phyloP scores from a whole-genome alignment of 495 filamentous ascomycete species.

The Tuber indicum region DNA sequence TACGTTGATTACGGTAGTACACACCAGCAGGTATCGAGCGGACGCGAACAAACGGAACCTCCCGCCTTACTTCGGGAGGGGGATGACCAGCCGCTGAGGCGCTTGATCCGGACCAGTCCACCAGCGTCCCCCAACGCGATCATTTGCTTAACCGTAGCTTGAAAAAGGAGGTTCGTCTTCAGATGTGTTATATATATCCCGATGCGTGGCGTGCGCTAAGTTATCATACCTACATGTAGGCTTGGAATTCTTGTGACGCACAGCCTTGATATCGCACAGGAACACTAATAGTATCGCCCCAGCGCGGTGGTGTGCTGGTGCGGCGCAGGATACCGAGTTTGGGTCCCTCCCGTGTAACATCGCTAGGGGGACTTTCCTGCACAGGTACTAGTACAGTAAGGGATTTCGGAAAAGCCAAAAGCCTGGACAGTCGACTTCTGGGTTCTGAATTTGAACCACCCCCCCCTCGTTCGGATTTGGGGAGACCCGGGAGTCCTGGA shows the following conservation, averaged over 20 bases:
- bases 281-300: too few relatives aligned
- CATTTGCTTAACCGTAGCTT: neutral
- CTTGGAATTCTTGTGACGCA: too few relatives aligned
- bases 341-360: too few relatives aligned
- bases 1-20: too few relatives aligned
- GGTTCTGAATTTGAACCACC: neutral
- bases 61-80: neutral
- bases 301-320: too few relatives aligned
- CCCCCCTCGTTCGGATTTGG: neutral
- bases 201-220: too few relatives aligned
- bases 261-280: too few relatives aligned
- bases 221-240: too few relatives aligned
- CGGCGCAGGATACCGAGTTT: too few relatives aligned
- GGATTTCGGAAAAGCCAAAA: neutral
- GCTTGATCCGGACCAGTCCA: neutral
- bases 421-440: neutral
- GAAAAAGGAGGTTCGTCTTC: neutral
- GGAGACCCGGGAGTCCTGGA: neutral
- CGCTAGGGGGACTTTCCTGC: too few relatives aligned
- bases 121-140: neutral
- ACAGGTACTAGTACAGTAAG: too few relatives aligned
- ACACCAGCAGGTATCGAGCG: neutral
- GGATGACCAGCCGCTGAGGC: neutral
- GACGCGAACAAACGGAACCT: neutral
- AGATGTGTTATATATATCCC: neutral